Percentiles rank a stretch among this genome's conserved stretches.
phyloP scores from a whole-genome alignment of 352 stramenopile species.

The Lagenidium giganteum region DNA sequence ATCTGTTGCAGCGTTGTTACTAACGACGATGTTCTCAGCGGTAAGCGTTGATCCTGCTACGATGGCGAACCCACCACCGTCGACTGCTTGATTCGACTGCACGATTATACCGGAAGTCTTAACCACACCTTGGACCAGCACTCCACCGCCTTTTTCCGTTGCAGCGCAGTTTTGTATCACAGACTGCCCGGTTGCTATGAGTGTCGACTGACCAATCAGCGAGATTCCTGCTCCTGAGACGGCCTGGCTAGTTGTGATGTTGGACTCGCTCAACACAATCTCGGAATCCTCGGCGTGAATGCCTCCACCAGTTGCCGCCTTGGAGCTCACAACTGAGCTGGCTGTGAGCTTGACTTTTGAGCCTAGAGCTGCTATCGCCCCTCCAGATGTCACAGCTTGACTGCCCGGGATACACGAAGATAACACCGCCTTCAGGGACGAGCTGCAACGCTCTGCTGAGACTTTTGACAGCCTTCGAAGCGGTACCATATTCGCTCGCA shows the following conservation, averaged over 20 bases:
- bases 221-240: slow-evolving; percentile 1
- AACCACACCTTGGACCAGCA: too few relatives aligned
- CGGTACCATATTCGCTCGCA: slow-evolving; percentile 36
- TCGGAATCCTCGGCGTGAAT: slow-evolving; percentile 2
- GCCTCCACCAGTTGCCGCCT: slow-evolving; percentile 2
- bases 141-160: slow-evolving; percentile 18
- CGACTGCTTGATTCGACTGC: slow-evolving; percentile 6
- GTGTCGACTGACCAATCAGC: background rate
- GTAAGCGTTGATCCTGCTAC: too few relatives aligned
- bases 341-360: background rate
- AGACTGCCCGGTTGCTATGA: background rate
- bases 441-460: slow-evolving; percentile 32
- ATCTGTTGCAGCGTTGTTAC: slow-evolving; percentile 3
- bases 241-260: slow-evolving; percentile 8
- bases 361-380: background rate
- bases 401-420: slow-evolving; percentile 39
- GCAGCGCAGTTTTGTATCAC: slow-evolving; percentile 4
- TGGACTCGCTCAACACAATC: slow-evolving; percentile 6
- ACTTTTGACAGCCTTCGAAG: slow-evolving; percentile 45
- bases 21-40: background rate
- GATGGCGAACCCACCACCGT: slow-evolving; percentile 9
- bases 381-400: background rate
- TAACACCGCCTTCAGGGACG: slow-evolving; percentile 21
- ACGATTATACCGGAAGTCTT: slow-evolving; percentile 2
- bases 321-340: background rate